Evolutionary conservation across 1,139 yeast species (phyloP).

Genomic region (Pichia sp.): DNA sequence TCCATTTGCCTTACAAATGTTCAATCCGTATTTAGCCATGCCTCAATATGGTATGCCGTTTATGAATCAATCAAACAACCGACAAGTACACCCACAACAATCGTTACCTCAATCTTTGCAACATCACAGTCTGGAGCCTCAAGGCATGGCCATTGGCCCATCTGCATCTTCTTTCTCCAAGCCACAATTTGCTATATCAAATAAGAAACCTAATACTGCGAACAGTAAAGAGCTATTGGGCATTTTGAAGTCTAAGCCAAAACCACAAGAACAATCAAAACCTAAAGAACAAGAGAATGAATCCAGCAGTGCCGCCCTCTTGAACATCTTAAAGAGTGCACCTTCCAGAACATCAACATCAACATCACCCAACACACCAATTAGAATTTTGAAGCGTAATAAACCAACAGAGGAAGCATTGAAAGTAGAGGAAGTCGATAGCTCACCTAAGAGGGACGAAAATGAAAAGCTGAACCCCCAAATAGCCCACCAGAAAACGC

Average conservation of each 20-base stretch:
- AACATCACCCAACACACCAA: conserved; percentile 1
- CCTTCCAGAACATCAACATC: not conserved
- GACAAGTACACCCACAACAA: not conserved
- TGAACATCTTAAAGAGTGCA: conserved; percentile 9
- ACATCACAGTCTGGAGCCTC: conserved; percentile 16
- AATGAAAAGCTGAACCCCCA: conserved; percentile 1
- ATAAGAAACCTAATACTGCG: conserved; percentile 31
- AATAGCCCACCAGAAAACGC: not conserved
- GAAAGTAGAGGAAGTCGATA: not conserved
- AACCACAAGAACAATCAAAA: conserved; percentile 10
- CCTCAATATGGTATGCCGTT: conserved; percentile 10
- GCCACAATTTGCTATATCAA: conserved; percentile 24
- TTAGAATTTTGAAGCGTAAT: conserved; percentile 15
- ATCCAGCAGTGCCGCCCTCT: conserved; percentile 5
- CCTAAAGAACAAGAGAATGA: not conserved
- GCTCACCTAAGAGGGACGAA: not conserved
- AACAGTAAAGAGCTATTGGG: conserved; percentile 49
- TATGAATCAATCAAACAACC: not conserved
- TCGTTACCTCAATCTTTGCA: conserved; percentile 14
- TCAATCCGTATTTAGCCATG: conserved; percentile 24
- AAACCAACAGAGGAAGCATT: not conserved
- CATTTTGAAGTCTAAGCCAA: conserved; percentile 35
- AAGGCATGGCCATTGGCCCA: conserved; percentile 26
- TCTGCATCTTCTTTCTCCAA: conserved; percentile 18
- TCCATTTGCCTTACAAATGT: conserved; percentile 21